Evolutionary conservation across 805 yeast genomes (phyloP), one percentile per base, ranked within the genome.

Genomic region (Saccharomycopsis fibuligera): DNA sequence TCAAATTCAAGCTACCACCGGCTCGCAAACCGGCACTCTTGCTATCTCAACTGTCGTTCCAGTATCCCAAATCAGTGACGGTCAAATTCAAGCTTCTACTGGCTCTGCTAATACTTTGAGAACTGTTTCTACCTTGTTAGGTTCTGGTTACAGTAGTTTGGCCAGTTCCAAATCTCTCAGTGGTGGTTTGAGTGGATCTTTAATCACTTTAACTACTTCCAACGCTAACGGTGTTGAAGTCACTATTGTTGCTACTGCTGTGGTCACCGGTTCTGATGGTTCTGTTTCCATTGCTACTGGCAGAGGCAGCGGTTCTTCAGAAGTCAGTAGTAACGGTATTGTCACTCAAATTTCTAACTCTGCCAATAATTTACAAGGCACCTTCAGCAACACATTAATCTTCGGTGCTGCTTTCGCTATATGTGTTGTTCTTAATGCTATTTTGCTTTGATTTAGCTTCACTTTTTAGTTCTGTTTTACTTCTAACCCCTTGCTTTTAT

Each of bases 1-100:
- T 47, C 73, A 69, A 58, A 62, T 64, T 49, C 70, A 65, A 57
- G 66, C 66, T 35, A 51, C 59, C 1, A 51, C 55, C 24, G 24
- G 58, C 4, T 27, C 27, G 14, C 54, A 58, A 24, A 33, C 57
- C n/a, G 38, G 29, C 23, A 55, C 62, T 16, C 57, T 58, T 19
- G 50, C 62, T 25, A 35, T 47, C 27, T 54, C 74, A 17, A 51
- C 60, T 16, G 58, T 54, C 35, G 41, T 41, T 33, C 55, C 58
- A 31, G 56, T 61, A 25, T 57, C 64, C 37, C 64, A 62, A 41
- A 61, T 60, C 39, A 17, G 54, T 45, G 66, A 62, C 44, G 65
- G 65, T 42, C 65, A 61, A 54, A 55, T 61, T 41, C 64, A 62
- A 54, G 63, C 64, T 24, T 49, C 64, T 8, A 59, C 62, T 22